These are phyloP conservation scores for Petrea volubilis DNA, from an alignment of 257 asterid genomes.

Conservation along the genomic window DNA sequence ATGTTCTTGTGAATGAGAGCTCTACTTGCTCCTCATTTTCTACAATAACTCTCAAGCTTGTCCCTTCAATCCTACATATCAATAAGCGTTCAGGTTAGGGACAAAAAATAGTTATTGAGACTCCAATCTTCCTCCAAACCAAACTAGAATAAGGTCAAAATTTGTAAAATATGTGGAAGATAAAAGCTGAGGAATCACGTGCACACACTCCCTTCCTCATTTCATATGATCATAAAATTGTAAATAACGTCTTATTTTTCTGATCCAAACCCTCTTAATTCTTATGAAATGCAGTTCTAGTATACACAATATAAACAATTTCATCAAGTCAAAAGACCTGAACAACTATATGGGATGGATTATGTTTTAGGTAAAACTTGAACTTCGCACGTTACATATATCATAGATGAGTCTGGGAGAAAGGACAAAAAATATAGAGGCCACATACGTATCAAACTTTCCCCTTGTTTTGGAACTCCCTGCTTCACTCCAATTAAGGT, in stretches of 20 bases:
- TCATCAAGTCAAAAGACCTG: not conserved
- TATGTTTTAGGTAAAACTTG: not conserved
- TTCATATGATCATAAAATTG: not conserved
- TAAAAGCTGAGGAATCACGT: not conserved
- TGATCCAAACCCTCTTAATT: not conserved
- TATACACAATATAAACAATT: not conserved
- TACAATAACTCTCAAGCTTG: slow-evolving; percentile 50
- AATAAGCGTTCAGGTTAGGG: slow-evolving; percentile 14
- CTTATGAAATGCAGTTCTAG: not conserved
- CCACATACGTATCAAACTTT: slow-evolving; percentile 56
- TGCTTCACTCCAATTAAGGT: slow-evolving; percentile 64
- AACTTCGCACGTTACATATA: not conserved
- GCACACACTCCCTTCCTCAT: not conserved
- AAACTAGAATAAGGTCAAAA: slow-evolving; percentile 7
- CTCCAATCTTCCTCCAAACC: not conserved
- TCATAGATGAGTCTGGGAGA: not conserved
- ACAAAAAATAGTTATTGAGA: not conserved
- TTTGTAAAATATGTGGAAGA: not conserved
- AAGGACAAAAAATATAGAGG: not conserved
- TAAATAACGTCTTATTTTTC: not conserved
- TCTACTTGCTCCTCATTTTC: slow-evolving; percentile 72
- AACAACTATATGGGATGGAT: not conserved
- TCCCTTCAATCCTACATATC: slow-evolving; percentile 64
- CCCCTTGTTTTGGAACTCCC: slow-evolving; percentile 57
- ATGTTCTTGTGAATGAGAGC: slow-evolving; percentile 76